phyloP scores from a whole-genome alignment of 306 rosid species.

The Erythrophleum fordii region DNA sequence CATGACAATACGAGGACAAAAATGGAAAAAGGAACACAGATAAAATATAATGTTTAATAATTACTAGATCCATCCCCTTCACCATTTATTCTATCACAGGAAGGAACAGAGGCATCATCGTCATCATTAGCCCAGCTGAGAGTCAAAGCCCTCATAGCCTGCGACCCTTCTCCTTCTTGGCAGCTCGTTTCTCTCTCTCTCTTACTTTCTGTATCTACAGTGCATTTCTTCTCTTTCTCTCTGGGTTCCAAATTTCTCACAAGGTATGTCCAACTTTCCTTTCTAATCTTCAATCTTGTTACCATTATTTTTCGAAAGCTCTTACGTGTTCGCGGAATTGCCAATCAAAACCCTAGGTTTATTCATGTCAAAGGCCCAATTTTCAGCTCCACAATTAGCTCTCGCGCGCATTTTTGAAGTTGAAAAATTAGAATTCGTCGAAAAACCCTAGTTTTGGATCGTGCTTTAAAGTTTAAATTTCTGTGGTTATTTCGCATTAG shows the following conservation, averaged over 20 bases:
- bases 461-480: constrained; percentile 40
- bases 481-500: constrained; percentile 39
- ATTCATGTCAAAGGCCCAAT: constrained; percentile 41
- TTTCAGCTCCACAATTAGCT: constrained; percentile 40
- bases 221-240: constrained; percentile 27
- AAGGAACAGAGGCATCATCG: constrained; percentile 44
- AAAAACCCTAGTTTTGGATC: constrained; percentile 70
- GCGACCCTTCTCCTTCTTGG: constrained; percentile 45
- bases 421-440: constrained; percentile 43
- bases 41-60: constrained; percentile 2
- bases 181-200: background rate
- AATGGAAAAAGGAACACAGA: background rate
- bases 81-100: constrained; percentile 42
- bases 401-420: constrained; percentile 26
- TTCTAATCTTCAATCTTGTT: constrained; percentile 9
- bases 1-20: background rate
- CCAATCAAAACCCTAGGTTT: constrained; percentile 62
- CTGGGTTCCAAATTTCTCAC: constrained; percentile 35
- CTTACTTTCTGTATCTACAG: constrained; percentile 27
- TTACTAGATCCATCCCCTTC: constrained; percentile 22
- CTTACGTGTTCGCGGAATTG: constrained; percentile 37
- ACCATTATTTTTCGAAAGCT: constrained; percentile 30
- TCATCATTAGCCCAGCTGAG: constrained; percentile 59
- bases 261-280: constrained; percentile 39
- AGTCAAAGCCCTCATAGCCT: constrained; percentile 59